Percentiles rank a stretch among this genome's conserved stretches.
phyloP scores from a whole-genome alignment of 805 yeast genomes.

The Candida germanica region DNA sequence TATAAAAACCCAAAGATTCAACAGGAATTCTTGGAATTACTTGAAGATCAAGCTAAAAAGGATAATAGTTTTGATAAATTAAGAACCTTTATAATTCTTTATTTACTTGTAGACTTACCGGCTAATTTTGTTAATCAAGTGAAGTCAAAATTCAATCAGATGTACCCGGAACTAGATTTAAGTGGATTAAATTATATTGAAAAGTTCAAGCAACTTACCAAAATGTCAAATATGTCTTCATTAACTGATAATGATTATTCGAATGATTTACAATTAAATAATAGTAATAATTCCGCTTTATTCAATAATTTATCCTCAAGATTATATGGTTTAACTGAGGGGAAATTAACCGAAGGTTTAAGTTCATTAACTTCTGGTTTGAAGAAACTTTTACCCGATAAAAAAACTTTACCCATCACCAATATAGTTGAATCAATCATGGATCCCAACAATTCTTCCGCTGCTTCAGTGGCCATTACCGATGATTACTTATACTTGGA shows the following conservation, averaged over 20 bases:
- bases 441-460: slow-evolving; percentile 71
- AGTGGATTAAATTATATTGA: slow-evolving; percentile 69
- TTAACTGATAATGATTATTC: slow-evolving; percentile 16
- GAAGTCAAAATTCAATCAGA: slow-evolving; percentile 54
- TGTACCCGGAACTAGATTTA: slow-evolving; percentile 53
- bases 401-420: slow-evolving; percentile 84
- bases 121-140: slow-evolving; percentile 44
- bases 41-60: slow-evolving; percentile 49
- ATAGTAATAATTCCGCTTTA: slow-evolving; percentile 47
- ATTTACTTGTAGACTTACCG: slow-evolving; percentile 47
- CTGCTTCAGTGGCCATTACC: slow-evolving; percentile 64
- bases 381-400: slow-evolving; percentile 82
- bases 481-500: slow-evolving; percentile 91
- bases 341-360: slow-evolving; percentile 82
- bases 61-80: slow-evolving; percentile 74
- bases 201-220: slow-evolving; percentile 64
- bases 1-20: slow-evolving; percentile 58
- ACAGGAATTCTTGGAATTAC: slow-evolving; percentile 56
- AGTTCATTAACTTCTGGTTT: slow-evolving; percentile 86
- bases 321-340: slow-evolving; percentile 79
- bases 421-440: slow-evolving; percentile 86
- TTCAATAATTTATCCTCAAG: slow-evolving; percentile 74
- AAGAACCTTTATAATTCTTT: slow-evolving; percentile 82
- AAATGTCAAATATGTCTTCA: slow-evolving; percentile 21
- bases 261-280: slow-evolving; percentile 11